These are phyloP conservation scores for Penicillium simplicissimum DNA, from an alignment of 495 filamentous ascomycete genomes.

Conservation along the genomic window DNA sequence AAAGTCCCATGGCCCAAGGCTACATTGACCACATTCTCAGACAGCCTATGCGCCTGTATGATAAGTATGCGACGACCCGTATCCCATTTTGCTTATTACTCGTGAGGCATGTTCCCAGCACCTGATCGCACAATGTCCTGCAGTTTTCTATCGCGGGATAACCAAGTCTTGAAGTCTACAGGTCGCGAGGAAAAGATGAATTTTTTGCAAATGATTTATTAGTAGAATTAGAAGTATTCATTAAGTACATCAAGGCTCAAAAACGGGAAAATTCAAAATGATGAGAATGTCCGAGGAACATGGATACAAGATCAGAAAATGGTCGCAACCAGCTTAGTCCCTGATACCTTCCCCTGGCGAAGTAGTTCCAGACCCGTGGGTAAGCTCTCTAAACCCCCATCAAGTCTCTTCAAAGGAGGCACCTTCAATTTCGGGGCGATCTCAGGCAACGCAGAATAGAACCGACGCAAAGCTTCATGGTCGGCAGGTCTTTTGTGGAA, in stretches of 20 bases:
- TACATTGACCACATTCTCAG: not conserved
- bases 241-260: not conserved
- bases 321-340: slow-evolving; percentile 18
- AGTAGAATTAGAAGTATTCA: not conserved
- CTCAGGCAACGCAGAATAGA: slow-evolving; percentile 15
- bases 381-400: slow-evolving; percentile 14
- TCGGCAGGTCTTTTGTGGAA: slow-evolving; percentile 17
- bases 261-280: not conserved
- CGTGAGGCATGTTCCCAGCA: too few species aligned
- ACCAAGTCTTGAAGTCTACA: not conserved
- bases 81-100: not conserved
- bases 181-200: not conserved
- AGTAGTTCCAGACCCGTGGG: slow-evolving; percentile 17
- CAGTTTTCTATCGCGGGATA: not conserved
- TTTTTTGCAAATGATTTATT: not conserved
- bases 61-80: not conserved
- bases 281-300: not conserved
- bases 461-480: slow-evolving; percentile 14
- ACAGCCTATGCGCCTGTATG: not conserved
- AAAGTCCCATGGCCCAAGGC: not conserved
- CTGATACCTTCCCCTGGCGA: slow-evolving; percentile 18
- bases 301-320: not conserved
- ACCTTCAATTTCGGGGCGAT: slow-evolving; percentile 10
- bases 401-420: slow-evolving; percentile 13
- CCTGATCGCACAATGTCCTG: too few species aligned